Conservation (phyloP, 768 basidiomycete genomes). For the Termitomyces sp. region DNA sequence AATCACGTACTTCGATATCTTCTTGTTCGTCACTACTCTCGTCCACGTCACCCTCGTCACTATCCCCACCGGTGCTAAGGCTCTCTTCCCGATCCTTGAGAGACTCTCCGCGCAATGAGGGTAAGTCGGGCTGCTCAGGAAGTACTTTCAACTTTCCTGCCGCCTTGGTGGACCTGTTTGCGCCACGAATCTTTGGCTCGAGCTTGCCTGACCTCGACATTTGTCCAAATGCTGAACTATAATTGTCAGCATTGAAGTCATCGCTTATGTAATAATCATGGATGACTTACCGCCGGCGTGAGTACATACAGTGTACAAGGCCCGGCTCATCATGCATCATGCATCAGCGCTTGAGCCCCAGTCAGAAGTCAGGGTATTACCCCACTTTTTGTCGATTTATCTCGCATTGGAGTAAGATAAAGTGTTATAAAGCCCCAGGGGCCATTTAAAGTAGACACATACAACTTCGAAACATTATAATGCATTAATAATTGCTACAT, state of each 20-base stretch:
- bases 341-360: no score
- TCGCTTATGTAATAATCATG: slow-evolving; percentile 4
- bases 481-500: no score
- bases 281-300: no score
- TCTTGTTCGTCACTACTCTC: slow-evolving; percentile 54
- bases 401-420: no score
- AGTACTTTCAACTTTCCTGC: slow-evolving; percentile 86
- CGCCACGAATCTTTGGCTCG: slow-evolving; percentile 61
- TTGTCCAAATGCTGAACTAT: slow-evolving; percentile 5
- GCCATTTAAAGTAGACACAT: no score
- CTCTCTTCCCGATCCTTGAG: slow-evolving; percentile 42
- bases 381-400: no score
- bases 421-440: no score
- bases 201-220: slow-evolving; percentile 17
- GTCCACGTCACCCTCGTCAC: slow-evolving; percentile 70
- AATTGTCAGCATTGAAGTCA: neutral
- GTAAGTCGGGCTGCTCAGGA: slow-evolving; percentile 74
- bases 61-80: slow-evolving; percentile 47
- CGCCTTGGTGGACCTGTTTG: slow-evolving; percentile 75
- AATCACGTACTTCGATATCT: slow-evolving; percentile 52
- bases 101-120: slow-evolving; percentile 19
- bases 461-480: no score
- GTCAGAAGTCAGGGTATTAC: no score
- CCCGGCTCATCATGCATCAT: no score
- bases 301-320: no score